Percentiles rank a stretch among this genome's conserved stretches.
Evolutionary conservation across 345 rosid genomes (phyloP).

Genomic region (Gossypium australe): DNA sequence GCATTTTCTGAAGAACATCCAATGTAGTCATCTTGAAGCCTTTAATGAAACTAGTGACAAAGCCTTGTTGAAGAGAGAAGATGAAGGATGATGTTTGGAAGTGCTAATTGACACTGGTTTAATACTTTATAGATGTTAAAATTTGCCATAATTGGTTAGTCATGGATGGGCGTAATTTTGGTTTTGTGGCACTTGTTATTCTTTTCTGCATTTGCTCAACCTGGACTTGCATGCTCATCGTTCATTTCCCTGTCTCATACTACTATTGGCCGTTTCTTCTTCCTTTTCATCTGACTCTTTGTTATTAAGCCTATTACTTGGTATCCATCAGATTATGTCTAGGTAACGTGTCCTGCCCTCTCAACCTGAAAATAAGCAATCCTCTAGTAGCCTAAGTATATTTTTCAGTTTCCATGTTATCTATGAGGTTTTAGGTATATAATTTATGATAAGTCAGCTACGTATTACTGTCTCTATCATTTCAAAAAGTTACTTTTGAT

Average conservation of each 20-base stretch:
- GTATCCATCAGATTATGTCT: background rate
- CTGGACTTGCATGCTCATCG: background rate
- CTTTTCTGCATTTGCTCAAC: background rate
- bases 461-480: background rate
- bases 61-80: background rate
- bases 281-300: background rate
- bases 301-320: background rate
- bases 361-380: background rate
- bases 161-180: background rate
- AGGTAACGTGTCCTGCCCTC: background rate
- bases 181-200: background rate
- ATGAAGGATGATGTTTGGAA: slow-evolving; percentile 1
- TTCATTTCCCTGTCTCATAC: background rate
- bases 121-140: background rate
- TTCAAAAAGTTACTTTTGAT: background rate
- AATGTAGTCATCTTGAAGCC: background rate
- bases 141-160: background rate
- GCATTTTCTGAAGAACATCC: background rate
- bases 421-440: background rate
- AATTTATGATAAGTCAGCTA: background rate
- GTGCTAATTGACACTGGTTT: background rate
- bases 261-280: background rate
- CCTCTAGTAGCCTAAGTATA: background rate
- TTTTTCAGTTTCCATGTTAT: background rate
- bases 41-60: background rate